Evolutionary conservation across 805 yeast species (phyloP), one percentile per base, ranked within the genome.

Genomic region (Clavispora asparagi): DNA sequence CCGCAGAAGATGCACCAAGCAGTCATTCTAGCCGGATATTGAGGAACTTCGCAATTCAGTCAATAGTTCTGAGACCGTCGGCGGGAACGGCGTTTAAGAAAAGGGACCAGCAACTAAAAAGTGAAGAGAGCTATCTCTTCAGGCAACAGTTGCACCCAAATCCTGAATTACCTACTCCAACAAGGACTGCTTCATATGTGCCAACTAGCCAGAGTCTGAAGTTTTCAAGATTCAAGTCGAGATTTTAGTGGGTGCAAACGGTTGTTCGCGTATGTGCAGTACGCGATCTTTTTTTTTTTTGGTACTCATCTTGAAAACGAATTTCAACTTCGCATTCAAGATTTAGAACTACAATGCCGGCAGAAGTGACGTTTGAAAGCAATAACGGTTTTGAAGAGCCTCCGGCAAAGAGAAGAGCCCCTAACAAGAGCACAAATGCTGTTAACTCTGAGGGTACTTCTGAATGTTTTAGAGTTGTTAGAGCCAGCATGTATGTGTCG

Each of bases 401-500:
- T 16, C 37, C 43, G 1, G n/a, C 27, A 30, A 50, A 47, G 40
- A 42, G 30, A 36, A 39, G 46, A 32, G 39, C 40, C 14, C 41
- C 41, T 11, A 45, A 59, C 39, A 59, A 61, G 52, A 67, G 67
- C 42, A 55, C 70, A 42, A 76, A 76, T 50, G 65, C 68, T 7
- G 43, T 69, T 19, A 63, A 65, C 48, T 57, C 49, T 6, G 68
- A 73, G 23, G 85, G 85, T 0, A 47, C 78, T 13, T 77, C 92
- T 1, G 79, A 82, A 58, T 85, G 95, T 60, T 88, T 87, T 70
- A 82, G 79, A 54, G 71, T 67, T 38, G 77, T 82, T 45, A 71
- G 77, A 44, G 69, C 85, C 1, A 69, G 80, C 13, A 62, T 94
- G 63, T 89, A 91, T 61, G 82, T 90, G 6, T 89, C 96, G 8